Percentiles rank a stretch among this genome's conserved stretches.
Evolutionary conservation across 2,329 filamentous ascomycete genomes (phyloP).

Genomic region (Thelonectria discophora): DNA sequence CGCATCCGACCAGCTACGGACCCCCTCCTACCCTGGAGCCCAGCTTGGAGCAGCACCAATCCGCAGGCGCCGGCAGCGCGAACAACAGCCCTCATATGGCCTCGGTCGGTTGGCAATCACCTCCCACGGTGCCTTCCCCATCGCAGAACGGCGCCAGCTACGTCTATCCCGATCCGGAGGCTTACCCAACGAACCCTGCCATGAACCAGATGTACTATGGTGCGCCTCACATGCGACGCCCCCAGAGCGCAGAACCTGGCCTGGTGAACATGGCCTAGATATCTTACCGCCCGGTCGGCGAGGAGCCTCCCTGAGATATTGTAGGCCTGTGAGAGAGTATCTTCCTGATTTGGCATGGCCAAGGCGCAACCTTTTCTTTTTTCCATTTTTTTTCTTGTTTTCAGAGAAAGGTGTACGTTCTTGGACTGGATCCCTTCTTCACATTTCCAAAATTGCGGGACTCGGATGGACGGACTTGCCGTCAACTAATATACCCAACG

Average conservation of each 20-base stretch:
- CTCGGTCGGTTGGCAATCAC: constrained; percentile 86
- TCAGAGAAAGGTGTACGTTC: constrained; percentile 29
- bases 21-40: constrained; percentile 87
- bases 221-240: constrained; percentile 73
- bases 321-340: constrained; percentile 9
- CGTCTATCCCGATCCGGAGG: constrained; percentile 85
- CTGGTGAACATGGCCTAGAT: constrained; percentile 53
- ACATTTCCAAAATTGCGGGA: constrained; percentile 28
- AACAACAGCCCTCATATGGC: constrained; percentile 87
- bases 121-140: constrained; percentile 76
- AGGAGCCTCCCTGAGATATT: constrained; percentile 21
- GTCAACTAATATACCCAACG: constrained; percentile 32
- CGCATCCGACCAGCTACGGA: constrained; percentile 84
- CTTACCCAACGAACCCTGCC: constrained; percentile 67
- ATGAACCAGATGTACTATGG: constrained; percentile 78
- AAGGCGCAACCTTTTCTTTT: too few relatives aligned
- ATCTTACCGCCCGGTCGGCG: constrained; percentile 25
- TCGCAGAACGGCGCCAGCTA: constrained; percentile 74
- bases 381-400: too few relatives aligned
- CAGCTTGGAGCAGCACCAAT: constrained; percentile 78
- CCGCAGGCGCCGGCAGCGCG: constrained; percentile 70
- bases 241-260: constrained; percentile 76
- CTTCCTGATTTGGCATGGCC: too few relatives aligned
- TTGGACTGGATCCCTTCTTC: constrained; percentile 32
- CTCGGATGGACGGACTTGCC: constrained; percentile 33